A percentile compares a stretch with the other conserved stretches of the same genome.
Conservation (phyloP, 2,329 filamentous ascomycete species). For the Fusarium succisae region DNA sequence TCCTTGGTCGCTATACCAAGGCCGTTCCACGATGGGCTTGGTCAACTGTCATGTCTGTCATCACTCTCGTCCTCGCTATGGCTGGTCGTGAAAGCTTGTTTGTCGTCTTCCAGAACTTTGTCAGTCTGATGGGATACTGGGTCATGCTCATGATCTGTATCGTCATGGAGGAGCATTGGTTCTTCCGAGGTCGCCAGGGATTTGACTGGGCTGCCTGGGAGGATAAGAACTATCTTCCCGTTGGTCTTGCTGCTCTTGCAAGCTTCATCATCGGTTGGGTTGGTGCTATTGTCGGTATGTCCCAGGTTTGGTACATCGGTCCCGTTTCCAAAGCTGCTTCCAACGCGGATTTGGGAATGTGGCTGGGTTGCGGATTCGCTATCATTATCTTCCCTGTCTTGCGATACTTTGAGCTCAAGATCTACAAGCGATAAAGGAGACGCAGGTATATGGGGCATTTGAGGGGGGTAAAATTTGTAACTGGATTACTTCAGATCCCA, state of each 20-base stretch:
- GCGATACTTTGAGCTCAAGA: constrained; percentile 43
- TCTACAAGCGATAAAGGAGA: constrained; percentile 28
- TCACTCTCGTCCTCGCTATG: constrained; percentile 66
- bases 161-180: constrained; percentile 54
- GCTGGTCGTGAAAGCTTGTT: constrained; percentile 64
- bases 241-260: constrained; percentile 55
- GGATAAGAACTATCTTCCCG: constrained; percentile 54
- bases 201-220: constrained; percentile 59
- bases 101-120: constrained; percentile 62
- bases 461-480: neutral
- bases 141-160: constrained; percentile 62
- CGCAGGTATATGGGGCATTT: fast-evolving
- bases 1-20: constrained; percentile 62
- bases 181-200: constrained; percentile 53
- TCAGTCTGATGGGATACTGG: constrained; percentile 65
- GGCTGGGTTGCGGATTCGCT: constrained; percentile 72
- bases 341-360: constrained; percentile 59
- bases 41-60: constrained; percentile 61
- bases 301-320: constrained; percentile 66
- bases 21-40: constrained; percentile 64
- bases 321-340: constrained; percentile 64
- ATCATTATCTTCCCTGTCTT: constrained; percentile 54
- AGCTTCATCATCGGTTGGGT: constrained; percentile 57
- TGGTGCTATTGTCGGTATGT: constrained; percentile 67
- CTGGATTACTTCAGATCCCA: neutral